Evolutionary conservation across 352 stramenopile species (phyloP).

Genomic region (Phytopythium ostracodes): DNA sequence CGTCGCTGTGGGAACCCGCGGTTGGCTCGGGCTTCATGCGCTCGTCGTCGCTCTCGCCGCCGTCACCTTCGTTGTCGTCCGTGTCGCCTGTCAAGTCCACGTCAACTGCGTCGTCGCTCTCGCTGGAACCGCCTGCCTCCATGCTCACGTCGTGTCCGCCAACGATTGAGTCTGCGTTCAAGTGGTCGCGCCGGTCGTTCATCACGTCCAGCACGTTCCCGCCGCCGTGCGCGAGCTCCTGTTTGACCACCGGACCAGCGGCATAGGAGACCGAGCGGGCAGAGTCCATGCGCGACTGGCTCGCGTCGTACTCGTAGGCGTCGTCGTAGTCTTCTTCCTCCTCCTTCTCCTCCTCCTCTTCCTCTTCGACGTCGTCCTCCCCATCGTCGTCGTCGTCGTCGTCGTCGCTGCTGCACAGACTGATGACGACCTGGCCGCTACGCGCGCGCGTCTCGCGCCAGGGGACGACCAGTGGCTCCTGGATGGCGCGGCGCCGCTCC

Average conservation of each 20-base stretch:
- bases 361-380: slow-evolving; percentile 9
- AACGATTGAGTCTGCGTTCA: not conserved
- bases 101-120: slow-evolving; percentile 1
- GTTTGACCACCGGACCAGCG: slow-evolving; percentile 11
- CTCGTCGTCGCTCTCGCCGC: not conserved
- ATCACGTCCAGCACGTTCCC: slow-evolving; percentile 13
- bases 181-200: not conserved
- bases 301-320: slow-evolving; percentile 21
- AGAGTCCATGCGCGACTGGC: not conserved
- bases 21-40: not conserved
- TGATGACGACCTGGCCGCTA: slow-evolving; percentile 57
- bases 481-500: slow-evolving; percentile 78
- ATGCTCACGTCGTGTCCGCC: not conserved
- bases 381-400: slow-evolving; percentile 12
- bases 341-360: not conserved
- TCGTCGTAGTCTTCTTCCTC: slow-evolving; percentile 16
- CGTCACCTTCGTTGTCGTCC: not conserved
- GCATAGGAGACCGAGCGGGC: not conserved
- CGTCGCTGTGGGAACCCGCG: not conserved
- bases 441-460: slow-evolving; percentile 54
- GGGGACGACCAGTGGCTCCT: slow-evolving; percentile 72
- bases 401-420: slow-evolving; percentile 31
- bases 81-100: slow-evolving; percentile 6
- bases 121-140: slow-evolving; percentile 6
- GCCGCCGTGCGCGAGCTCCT: slow-evolving; percentile 10